Evolutionary conservation across 495 filamentous ascomycete genomes (phyloP).

Genomic region (Evansstolkia leycettana): DNA sequence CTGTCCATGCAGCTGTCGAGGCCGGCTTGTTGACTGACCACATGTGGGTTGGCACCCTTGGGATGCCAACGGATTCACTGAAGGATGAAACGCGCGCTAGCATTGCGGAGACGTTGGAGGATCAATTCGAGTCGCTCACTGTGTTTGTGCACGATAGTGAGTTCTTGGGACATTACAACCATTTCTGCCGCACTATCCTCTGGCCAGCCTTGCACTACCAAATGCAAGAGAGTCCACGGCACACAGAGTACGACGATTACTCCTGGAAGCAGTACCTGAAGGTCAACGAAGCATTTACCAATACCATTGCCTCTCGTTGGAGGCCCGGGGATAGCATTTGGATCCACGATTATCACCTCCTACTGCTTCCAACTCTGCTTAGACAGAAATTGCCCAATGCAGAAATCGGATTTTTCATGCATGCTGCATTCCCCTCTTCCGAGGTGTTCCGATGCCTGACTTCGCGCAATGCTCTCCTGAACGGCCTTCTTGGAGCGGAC

Average conservation of each 20-base stretch:
- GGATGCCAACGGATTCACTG: slow-evolving; percentile 77
- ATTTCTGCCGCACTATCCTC: slow-evolving; percentile 78
- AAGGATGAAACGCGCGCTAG: slow-evolving; percentile 54
- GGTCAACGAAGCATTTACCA: slow-evolving; percentile 77
- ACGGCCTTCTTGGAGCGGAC: slow-evolving; percentile 81
- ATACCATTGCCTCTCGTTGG: slow-evolving; percentile 72
- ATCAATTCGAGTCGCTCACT: slow-evolving; percentile 61
- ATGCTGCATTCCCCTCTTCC: slow-evolving; percentile 83
- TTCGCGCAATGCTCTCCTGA: slow-evolving; percentile 61
- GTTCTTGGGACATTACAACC: slow-evolving; percentile 76
- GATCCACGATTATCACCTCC: slow-evolving; percentile 85
- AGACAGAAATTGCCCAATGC: slow-evolving; percentile 66
- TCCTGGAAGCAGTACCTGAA: slow-evolving; percentile 88
- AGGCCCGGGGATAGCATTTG: slow-evolving; percentile 77
- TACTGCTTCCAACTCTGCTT: slow-evolving; percentile 69
- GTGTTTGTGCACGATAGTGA: slow-evolving; percentile 75
- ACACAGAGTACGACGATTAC: slow-evolving; percentile 86
- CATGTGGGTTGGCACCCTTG: slow-evolving; percentile 74
- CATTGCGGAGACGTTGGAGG: slow-evolving; percentile 64
- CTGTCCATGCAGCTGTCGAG: slow-evolving; percentile 56
- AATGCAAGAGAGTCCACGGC: slow-evolving; percentile 86
- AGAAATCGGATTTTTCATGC: slow-evolving; percentile 85
- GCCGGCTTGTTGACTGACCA: slow-evolving; percentile 48
- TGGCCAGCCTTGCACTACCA: slow-evolving; percentile 91
- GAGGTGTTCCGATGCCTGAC: slow-evolving; percentile 82